Base-by-base conservation (phyloP, 2,329 filamentous ascomycete species). In the Massarina eburnea region DNA sequence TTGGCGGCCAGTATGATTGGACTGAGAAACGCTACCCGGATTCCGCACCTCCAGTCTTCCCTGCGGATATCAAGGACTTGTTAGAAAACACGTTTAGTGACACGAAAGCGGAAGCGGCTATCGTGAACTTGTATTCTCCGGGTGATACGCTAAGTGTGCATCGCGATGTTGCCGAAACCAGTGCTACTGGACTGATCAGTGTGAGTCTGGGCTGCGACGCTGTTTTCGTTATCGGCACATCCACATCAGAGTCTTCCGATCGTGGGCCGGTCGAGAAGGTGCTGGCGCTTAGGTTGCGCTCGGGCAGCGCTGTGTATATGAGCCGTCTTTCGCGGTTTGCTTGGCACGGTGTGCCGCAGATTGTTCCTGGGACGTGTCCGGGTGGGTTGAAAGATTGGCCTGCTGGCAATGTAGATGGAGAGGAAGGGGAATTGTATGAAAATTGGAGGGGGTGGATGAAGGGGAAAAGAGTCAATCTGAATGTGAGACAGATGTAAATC, bases 1-100 rank as follows among this genome's bases (percentile, higher is more conserved):
- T 99, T 2, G 94, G 94, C 39, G 92, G 91, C 0, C 94, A 97
- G 68, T 97, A 97, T 69, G 89, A 97, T 73, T 97, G 92, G 94
- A 95, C 91, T 0, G 81, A 83, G 45, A 91, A 95, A 55, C 74
- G 82, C 10, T 97, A 97, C 63, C 91, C 91, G 0, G 67, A 76
- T 8, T 77, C 79, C n/a, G 49, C 67, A 3, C 85, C 88, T 1
- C 89, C 89, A 0, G 61, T 73, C 0, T 96, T 96, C 58, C 91
- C 92, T 0, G 32, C 67, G 1, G 90, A 96, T 62, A 79, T 95
- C 39, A 82, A 83, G 3, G 68, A 64, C 1, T 80, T 96, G 7
- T 73, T 96, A 1, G 77, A 83, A 44, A 71, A 71, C 0, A 70
- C 94, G 0, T 97, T 96, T 56, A 88, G 90, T 0, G 77, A 83